These are phyloP conservation scores for Erysimum cheiranthoides DNA, from an alignment of 345 rosid species.

Conservation along the genomic window DNA sequence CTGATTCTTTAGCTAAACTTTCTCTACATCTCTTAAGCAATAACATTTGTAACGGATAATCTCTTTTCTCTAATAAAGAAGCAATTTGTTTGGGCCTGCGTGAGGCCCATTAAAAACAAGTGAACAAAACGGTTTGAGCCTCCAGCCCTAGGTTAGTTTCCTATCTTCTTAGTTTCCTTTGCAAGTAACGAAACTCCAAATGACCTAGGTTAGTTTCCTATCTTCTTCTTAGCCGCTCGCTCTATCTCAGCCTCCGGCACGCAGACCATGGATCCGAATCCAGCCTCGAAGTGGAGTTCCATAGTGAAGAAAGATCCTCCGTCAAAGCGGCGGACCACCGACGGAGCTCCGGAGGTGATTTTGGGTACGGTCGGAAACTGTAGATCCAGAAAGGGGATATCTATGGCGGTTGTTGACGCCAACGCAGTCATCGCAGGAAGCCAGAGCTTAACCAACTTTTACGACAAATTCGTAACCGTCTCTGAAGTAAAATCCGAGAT, in stretches of 20 bases:
- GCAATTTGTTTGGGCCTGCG: neutral
- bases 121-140: no score
- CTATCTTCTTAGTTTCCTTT: no score
- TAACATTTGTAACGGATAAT: no score
- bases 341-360: slow-evolving; percentile 27
- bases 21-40: no score
- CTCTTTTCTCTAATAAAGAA: no score
- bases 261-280: slow-evolving; percentile 18
- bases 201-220: neutral
- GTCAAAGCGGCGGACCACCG: slow-evolving; percentile 29
- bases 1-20: no score
- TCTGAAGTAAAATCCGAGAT: slow-evolving; percentile 77
- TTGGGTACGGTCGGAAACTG: slow-evolving; percentile 61
- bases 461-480: slow-evolving; percentile 80
- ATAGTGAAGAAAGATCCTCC: slow-evolving; percentile 57
- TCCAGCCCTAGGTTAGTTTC: no score
- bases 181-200: no score
- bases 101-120: neutral
- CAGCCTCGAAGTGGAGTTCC: slow-evolving; percentile 71
- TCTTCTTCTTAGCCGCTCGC: neutral
- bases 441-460: slow-evolving; percentile 57
- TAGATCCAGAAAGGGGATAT: slow-evolving; percentile 72
- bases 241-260: slow-evolving; percentile 24
- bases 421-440: slow-evolving; percentile 81
- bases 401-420: slow-evolving; percentile 79